phyloP scores from a whole-genome alignment of 108 stramenopile genomes.

The Cyclostephanos tholiformis region DNA sequence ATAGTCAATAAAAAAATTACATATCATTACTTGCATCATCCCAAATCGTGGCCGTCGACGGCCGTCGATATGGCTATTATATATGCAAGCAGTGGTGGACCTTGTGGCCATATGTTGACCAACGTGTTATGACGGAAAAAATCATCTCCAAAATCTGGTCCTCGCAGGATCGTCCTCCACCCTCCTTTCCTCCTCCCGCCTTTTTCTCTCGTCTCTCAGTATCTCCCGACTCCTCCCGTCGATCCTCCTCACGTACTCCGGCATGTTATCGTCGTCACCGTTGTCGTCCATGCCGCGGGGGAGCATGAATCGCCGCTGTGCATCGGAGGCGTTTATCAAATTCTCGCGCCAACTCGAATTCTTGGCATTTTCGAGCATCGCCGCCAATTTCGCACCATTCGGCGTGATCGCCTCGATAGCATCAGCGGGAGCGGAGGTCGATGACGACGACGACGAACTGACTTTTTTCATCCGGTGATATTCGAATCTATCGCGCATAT shows the following conservation, averaged over 20 bases:
- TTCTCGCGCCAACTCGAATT: constrained; percentile 58
- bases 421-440: not conserved
- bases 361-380: constrained; percentile 68
- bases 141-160: constrained; percentile 36
- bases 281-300: constrained; percentile 27
- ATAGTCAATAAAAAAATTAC: no score
- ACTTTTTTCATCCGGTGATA: constrained; percentile 4
- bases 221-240: constrained; percentile 53
- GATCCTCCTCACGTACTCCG: constrained; percentile 54
- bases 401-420: constrained; percentile 9
- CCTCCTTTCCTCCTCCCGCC: constrained; percentile 34
- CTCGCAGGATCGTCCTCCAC: constrained; percentile 18
- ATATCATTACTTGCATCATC: no score
- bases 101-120: no score
- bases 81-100: no score
- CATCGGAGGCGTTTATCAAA: constrained; percentile 49
- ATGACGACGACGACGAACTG: constrained; percentile 4
- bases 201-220: constrained; percentile 42
- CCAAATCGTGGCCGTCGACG: no score
- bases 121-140: not conserved
- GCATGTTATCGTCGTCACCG: constrained; percentile 15
- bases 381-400: constrained; percentile 53
- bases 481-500: constrained; percentile 9
- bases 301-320: constrained; percentile 62
- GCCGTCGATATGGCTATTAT: no score